Base-by-base conservation (phyloP, 2,329 filamentous ascomycete genomes). In the Fusarium praegraminearum region DNA sequence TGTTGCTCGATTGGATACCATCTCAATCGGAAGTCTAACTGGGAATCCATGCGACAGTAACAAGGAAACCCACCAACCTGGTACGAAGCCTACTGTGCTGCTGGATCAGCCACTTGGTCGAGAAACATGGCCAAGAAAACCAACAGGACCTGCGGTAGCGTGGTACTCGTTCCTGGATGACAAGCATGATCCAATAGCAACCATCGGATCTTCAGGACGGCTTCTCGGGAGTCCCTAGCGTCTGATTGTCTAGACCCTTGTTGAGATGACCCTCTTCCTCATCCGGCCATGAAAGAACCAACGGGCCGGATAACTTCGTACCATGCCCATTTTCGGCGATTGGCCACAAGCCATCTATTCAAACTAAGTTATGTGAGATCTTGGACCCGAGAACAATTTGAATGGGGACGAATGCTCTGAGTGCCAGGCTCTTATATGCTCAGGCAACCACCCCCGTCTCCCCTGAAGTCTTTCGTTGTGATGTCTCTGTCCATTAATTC, bases 261-360 rank as follows among this genome's bases (percentile, higher is more conserved):
- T 28, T 57, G 38, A 18, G 18, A 45, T 32, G 51, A 26, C n/a
- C 41, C 15, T 65, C 38, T 49, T 65, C 62, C 62, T 43, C 24
- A 70, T 70, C 67, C 58, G 59, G 67, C 28, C 54, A 57, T 46
- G 16, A 16, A 47, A 51, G 22, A 55, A 52, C 68, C 40, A 65
- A 35, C 18, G 40, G 45, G 22, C 20, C 26, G 33, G 40, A 56
- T 36, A 56, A 41, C 55, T 52, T 60, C 54, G 45, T 13, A 26
- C 52, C 36, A 60, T 38, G 7, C 30, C 64, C 59, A 36, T 65
- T 69, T 55, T 69, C 59, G 59, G 67, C 41, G 52, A 41, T 32
- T 69, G 46, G 38, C 64, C 59, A 61, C 44, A 45, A 71, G 43
- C 55, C 59, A 63, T 43, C 8, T 22, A 32, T 38, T 30, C 24